A percentile compares a stretch with the other conserved stretches of the same genome.
Conservation (phyloP, 306 rosid species). For the Ziziphus jujuba region DNA sequence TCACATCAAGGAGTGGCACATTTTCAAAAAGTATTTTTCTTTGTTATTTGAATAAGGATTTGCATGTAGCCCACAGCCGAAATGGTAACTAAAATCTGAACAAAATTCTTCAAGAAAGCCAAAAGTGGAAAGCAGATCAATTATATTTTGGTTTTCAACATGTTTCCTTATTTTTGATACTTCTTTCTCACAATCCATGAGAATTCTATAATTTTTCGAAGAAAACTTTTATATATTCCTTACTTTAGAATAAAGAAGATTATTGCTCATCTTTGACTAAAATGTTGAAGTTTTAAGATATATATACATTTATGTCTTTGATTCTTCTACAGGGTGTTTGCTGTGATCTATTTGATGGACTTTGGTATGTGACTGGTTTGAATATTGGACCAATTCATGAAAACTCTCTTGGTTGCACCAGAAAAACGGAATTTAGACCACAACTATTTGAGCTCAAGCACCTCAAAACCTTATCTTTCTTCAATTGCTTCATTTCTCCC, state of each 20-base stretch:
- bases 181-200: not conserved
- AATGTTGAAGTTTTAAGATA: not conserved
- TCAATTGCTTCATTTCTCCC: slow-evolving; percentile 64
- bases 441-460: slow-evolving; percentile 62
- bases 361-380: slow-evolving; percentile 78
- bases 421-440: slow-evolving; percentile 48
- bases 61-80: too few species aligned
- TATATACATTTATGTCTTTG: not conserved
- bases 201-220: not conserved
- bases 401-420: slow-evolving; percentile 67
- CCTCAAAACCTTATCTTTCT: slow-evolving; percentile 66
- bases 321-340: slow-evolving; percentile 76
- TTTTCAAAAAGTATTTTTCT: too few species aligned
- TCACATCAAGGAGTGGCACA: too few species aligned
- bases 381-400: slow-evolving; percentile 82
- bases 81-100: too few species aligned
- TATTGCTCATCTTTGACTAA: not conserved
- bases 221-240: not conserved
- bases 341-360: slow-evolving; percentile 77
- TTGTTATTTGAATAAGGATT: too few species aligned
- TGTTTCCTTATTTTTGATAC: slow-evolving; percentile 14
- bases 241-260: not conserved
- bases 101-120: too few species aligned
- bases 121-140: too few species aligned
- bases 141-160: not conserved